Evolutionary conservation across 192 early-diverging fungal genomes (phyloP).

Genomic region (Thoreauomyces humboldtii): DNA sequence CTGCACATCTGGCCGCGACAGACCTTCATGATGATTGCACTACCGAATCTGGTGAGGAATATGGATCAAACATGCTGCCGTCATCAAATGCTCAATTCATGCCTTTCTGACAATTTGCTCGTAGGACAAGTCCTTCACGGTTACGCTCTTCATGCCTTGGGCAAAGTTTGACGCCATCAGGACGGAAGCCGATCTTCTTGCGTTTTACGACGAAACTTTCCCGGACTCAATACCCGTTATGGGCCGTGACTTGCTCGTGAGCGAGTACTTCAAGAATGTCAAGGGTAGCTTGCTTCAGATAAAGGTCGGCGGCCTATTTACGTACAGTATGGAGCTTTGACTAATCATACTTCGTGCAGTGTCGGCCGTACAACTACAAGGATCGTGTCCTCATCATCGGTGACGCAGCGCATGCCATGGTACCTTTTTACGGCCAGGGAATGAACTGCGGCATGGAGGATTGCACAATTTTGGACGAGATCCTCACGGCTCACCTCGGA

Average conservation of each 20-base stretch:
- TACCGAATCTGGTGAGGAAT: slow-evolving; percentile 80
- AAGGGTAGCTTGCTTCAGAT: slow-evolving; percentile 80
- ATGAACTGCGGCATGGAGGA: slow-evolving; percentile 99
- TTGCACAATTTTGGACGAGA: slow-evolving; percentile 66
- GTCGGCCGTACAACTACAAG: slow-evolving; percentile 83
- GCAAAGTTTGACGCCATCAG: slow-evolving; percentile 72
- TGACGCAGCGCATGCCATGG: slow-evolving; percentile 97
- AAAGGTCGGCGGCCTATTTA: no score
- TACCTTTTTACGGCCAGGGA: slow-evolving; percentile 93
- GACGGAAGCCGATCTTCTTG: slow-evolving; percentile 56
- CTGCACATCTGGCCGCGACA: slow-evolving; percentile 97
- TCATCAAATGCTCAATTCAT: no score
- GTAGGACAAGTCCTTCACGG: slow-evolving; percentile 89
- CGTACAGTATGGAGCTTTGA: not conserved
- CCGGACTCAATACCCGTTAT: slow-evolving; percentile 75
- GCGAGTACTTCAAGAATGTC: slow-evolving; percentile 81
- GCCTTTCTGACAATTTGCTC: no score
- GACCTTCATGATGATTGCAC: slow-evolving; percentile 96
- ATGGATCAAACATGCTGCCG: not conserved
- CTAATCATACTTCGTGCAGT: slow-evolving; percentile 28
- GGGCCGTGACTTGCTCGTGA: slow-evolving; percentile 64
- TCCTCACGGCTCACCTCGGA: slow-evolving; percentile 38
- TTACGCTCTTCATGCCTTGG: slow-evolving; percentile 96
- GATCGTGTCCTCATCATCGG: slow-evolving; percentile 78
- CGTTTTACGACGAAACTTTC: slow-evolving; percentile 75